These are phyloP conservation scores for Trichosphaerium sp. DNA, from an alignment of 78 protist genomes.

Conservation along the genomic window DNA sequence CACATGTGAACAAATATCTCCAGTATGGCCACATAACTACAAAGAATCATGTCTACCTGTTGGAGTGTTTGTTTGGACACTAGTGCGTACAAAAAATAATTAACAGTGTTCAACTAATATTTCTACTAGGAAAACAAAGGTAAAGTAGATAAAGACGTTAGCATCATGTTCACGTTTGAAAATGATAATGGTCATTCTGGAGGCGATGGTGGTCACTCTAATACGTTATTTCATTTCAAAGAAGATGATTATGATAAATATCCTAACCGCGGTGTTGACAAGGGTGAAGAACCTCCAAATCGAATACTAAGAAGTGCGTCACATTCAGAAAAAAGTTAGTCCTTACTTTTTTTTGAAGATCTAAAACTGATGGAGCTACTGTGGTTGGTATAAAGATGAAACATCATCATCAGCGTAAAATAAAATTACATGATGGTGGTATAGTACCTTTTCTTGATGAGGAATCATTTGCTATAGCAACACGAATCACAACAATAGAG, in stretches of 20 bases:
- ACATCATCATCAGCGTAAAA: constrained; percentile 8
- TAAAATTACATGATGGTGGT: too few species aligned
- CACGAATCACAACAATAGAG: too few species aligned
- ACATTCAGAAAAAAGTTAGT: not conserved
- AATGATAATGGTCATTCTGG: constrained; percentile 10
- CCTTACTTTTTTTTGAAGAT: not conserved
- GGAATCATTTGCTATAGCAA: too few species aligned
- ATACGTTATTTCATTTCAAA: not conserved
- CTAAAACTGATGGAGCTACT: not conserved
- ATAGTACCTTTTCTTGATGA: too few species aligned
- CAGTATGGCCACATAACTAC: constrained; percentile 37
- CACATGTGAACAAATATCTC: constrained; percentile 47
- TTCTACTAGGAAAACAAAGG: constrained; percentile 29
- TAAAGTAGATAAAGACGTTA: not conserved
- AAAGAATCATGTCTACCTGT: constrained; percentile 33
- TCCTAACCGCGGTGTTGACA: too few species aligned
- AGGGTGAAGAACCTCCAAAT: not conserved
- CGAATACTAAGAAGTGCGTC: not conserved
- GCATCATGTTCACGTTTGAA: constrained; percentile 50
- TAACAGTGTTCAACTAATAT: too few species aligned
- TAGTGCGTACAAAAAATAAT: too few species aligned
- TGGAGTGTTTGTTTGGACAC: constrained; percentile 42
- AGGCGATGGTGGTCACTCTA: constrained; percentile 36
- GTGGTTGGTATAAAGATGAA: not conserved
- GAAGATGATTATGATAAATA: not conserved